Base-by-base conservation (phyloP, 2,329 filamentous ascomycete genomes). In the Aspergillus ochraceoroseus region DNA sequence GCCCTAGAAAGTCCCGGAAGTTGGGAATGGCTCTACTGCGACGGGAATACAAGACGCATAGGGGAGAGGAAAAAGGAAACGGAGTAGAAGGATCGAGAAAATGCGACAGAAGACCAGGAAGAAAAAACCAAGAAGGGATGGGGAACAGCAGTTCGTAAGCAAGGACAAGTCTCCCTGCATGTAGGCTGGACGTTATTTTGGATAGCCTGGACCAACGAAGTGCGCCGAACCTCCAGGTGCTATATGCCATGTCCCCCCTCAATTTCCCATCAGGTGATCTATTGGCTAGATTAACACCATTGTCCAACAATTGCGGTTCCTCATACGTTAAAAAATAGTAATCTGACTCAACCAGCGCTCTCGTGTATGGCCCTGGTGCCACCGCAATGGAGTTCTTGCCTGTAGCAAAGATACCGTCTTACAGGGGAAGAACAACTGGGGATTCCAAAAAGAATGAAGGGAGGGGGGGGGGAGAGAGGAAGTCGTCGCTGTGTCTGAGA, bases 91-190 rank as follows among this genome's bases (percentile, higher is more conserved):
- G 20, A 22, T 22, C 20, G 20, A 22, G 20, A 22, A 22, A 22
- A 5, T 5, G 20, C 5, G 20, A 22, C 5, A 22, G 5, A 22
- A 22, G 20, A 22, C 5, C 20, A 22, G 9, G 20, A 22, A 22
- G 20, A 22, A 22, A 9, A 22, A 22, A n/a, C n/a, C 11, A 33
- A 20, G 13, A 33, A 33, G 31, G 31, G 31, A 33, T 33, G 19
- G 31, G 31, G 20, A 22, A 22, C 20, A 23, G 11, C 31, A 18
- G 31, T 20, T 23, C 18, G 17, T 12, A 33, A 33, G 31, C 17
- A 33, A 22, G 17, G 31, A 22, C 17, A 14, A 9, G 11, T 22
- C 31, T 33, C 31, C 31, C 31, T 33, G 31, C 31, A 33, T 33
- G 18, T 20, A 22, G 31, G 8, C 19, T 33, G 31, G 17, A 23